Evolutionary conservation across 345 rosid species (phyloP).

Genomic region (Brassica incana): DNA sequence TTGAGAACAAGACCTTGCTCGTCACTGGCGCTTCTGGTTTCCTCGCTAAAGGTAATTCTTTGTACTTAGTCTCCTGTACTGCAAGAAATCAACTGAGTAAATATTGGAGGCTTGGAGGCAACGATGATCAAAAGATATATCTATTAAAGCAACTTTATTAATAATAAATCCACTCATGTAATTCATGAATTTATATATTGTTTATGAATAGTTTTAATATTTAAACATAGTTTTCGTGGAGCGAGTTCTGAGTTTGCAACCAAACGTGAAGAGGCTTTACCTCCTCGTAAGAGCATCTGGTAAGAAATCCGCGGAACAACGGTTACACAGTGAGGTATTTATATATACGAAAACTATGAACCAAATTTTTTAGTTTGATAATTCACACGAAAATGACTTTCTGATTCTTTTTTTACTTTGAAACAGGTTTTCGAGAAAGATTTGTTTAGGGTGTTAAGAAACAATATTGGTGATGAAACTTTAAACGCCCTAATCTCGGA

Average conservation of each 20-base stretch:
- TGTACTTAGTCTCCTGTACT: background rate
- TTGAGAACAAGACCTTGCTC: background rate
- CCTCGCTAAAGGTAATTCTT: conserved; percentile 3
- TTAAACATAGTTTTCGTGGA: conserved; percentile 13
- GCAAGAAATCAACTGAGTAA: background rate
- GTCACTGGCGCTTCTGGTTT: conserved; percentile 7
- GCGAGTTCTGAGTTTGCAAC: conserved; percentile 22
- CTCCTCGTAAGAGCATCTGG: conserved; percentile 27
- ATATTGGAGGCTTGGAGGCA: background rate
- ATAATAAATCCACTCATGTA: background rate
- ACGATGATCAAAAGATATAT: background rate
- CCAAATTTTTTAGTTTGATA: background rate
- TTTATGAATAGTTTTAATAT: background rate
- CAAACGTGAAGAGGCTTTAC: conserved; percentile 24
- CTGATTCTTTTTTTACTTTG: background rate
- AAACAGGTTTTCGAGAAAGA: conserved; percentile 53
- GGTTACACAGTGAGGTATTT: conserved; percentile 21
- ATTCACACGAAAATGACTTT: background rate
- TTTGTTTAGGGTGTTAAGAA: conserved; percentile 51
- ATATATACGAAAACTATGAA: background rate
- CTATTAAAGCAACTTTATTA: background rate
- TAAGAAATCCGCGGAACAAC: conserved; percentile 13
- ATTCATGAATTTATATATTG: background rate
- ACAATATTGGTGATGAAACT: conserved; percentile 36
- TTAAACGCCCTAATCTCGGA: conserved; percentile 43